These are phyloP conservation scores for Fusarium sororula DNA, from an alignment of 2,329 filamentous ascomycete genomes.

Conservation along the genomic window DNA sequence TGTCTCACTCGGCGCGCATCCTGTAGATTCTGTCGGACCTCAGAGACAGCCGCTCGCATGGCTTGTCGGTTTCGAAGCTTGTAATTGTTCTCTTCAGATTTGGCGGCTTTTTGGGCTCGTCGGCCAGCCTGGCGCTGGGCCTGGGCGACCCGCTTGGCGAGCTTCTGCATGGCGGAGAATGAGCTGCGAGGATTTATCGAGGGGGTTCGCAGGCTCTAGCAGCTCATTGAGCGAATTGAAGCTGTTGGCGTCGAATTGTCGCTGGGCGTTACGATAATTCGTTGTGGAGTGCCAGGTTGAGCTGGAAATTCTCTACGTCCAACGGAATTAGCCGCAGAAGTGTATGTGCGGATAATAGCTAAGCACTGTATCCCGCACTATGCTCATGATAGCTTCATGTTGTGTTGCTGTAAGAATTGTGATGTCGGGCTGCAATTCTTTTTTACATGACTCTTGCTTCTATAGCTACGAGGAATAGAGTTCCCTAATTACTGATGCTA, in stretches of 20 bases:
- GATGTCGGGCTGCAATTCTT: neutral
- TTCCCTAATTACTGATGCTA: too few relatives aligned
- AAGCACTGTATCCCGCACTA: slow-evolving; percentile 21
- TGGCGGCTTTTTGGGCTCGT: slow-evolving; percentile 52
- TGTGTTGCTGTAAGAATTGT: neutral
- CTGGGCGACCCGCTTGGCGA: slow-evolving; percentile 71
- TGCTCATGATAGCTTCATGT: slow-evolving; percentile 29
- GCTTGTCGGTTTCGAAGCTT: slow-evolving; percentile 46
- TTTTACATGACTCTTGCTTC: neutral
- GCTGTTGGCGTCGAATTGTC: slow-evolving; percentile 37
- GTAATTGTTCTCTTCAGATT: slow-evolving; percentile 44
- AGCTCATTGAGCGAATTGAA: slow-evolving; percentile 40
- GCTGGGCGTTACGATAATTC: slow-evolving; percentile 37
- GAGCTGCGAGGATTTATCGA: slow-evolving; percentile 17
- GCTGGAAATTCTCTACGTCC: slow-evolving; percentile 43
- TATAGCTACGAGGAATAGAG: neutral
- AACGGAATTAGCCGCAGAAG: slow-evolving; percentile 33
- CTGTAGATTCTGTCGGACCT: slow-evolving; percentile 49
- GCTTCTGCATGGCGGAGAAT: slow-evolving; percentile 70
- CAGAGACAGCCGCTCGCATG: slow-evolving; percentile 43
- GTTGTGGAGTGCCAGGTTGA: slow-evolving; percentile 37
- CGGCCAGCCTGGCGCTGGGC: slow-evolving; percentile 71
- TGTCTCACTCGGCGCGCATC: slow-evolving; percentile 62
- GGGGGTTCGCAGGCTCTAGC: slow-evolving; percentile 31
- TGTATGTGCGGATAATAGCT: neutral